Base-by-base conservation (phyloP, 257 asterid species). In the Scutellaria minor region DNA sequence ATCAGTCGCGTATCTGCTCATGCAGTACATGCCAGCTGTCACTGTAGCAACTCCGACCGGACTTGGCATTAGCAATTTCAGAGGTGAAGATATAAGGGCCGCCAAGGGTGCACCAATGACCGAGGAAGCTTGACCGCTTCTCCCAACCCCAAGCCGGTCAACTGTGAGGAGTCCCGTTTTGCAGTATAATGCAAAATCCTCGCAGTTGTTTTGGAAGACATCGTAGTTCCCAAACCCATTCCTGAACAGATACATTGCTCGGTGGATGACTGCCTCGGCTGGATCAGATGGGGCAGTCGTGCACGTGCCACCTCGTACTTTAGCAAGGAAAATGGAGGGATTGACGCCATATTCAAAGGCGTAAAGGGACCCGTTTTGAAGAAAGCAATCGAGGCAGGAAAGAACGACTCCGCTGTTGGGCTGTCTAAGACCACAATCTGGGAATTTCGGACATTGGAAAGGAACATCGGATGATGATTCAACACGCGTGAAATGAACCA, bases 71-170 rank as follows among this genome's bases (percentile, higher is more conserved):
- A 94, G 81, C 70, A 93, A 63, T 63, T 86, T 90, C 71, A 93
- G 77, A 47, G 98, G 96, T 59, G 96, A 86, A 3, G 97, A 93
- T 46, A 93, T 85, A 72, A 94, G 84, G 0, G 96, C 97, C 2
- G 98, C 98, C 78, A 94, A 73, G 13, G 99, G 99, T 11, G 97
- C 97, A 64, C 97, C 96, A 27, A 94, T 78, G 7, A 91, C 78
- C 0, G 99, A 85, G 7, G 98, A 89, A 65, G 98, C 99, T 68
- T 94, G 97, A 6, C 97, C 97, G 27, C 99, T 94, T 71, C 97
- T 82, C 44, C 99, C 99, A 10, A 91, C 88, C 0, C 97, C 96
- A 4, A 79, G 70, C 10, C 93, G 84, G 51, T 94, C 99, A 6
- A 89, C 71, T 10, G 89, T 85, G 61, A 94, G 76, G 31, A 94